Percentiles rank a stretch among this genome's conserved stretches.
These are phyloP conservation scores for Mycena pura DNA, from an alignment of 768 basidiomycete species.

Conservation along the genomic window DNA sequence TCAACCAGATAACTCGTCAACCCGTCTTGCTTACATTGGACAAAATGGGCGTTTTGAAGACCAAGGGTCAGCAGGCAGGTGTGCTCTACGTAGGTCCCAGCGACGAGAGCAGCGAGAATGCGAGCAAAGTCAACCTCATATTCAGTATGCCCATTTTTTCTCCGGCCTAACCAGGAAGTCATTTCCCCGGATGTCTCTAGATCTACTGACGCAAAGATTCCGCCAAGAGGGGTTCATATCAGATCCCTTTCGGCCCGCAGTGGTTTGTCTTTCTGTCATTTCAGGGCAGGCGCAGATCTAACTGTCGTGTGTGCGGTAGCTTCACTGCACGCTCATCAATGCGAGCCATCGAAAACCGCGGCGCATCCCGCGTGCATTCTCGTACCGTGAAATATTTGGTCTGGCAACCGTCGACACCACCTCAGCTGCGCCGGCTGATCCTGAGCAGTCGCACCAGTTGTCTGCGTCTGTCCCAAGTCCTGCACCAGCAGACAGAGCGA, in stretches of 20 bases:
- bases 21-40: constrained; percentile 44
- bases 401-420: background rate
- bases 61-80: constrained; percentile 47
- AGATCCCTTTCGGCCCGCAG: constrained; percentile 50
- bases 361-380: constrained; percentile 39
- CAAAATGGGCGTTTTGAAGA: constrained; percentile 54
- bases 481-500: constrained; percentile 2
- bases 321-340: constrained; percentile 61
- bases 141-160: constrained; percentile 1
- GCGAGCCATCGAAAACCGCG: constrained; percentile 50
- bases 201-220: constrained; percentile 18
- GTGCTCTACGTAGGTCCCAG: constrained; percentile 64
- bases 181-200: background rate
- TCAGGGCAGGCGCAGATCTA: background rate
- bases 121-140: constrained; percentile 14
- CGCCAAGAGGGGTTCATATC: constrained; percentile 23
- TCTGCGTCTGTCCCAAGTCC: background rate
- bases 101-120: constrained; percentile 35
- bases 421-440: too few relatives aligned
- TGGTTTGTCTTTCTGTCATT: constrained; percentile 39
- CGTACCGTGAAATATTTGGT: constrained; percentile 44
- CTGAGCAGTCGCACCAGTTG: background rate
- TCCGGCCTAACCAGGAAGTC: background rate
- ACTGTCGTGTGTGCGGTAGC: constrained; percentile 32
- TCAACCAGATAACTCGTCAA: constrained; percentile 47